Evolutionary conservation across 306 rosid species (phyloP), one percentile per base, ranked within the genome.

Genomic region (Prosopis cineraria): DNA sequence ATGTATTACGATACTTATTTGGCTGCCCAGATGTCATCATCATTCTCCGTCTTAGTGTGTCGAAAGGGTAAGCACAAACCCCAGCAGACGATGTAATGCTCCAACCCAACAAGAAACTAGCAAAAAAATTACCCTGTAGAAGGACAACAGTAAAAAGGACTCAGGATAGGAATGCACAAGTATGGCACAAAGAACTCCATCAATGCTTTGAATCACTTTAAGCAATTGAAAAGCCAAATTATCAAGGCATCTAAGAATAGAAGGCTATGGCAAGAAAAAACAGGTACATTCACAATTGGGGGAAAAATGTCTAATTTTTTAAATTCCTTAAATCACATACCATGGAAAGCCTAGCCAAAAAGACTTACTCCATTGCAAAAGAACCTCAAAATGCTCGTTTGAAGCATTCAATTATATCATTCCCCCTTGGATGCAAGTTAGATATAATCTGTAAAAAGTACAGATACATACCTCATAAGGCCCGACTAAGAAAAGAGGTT

Each of bases 21-120:
- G 91, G 80, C 72, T 89, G 96, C 82, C 99, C 99, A 22, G 98
- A 93, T 41, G 98, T 95, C 55, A 95, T 84, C 98, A 93, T 95
- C 99, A 95, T 93, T 78, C 99, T 90, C 52, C 99, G 83, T 12
- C 98, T 88, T 70, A 91, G 36, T 14, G 99, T 91, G 86, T 95
- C 99, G 19, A 95, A 95, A 33, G 98, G 99, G 78, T 95, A 93
- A 52, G 98, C 98, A 77, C 97, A 95, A 66, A 95, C 81, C 77
- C 98, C 99, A 2, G 98, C 86, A 68, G 78, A 79, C 0, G 94
- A 83, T 44, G 98, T 95, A 74, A 95, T 78, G 82, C 96, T 93
- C 99, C 98, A 95, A 68, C 99, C 99, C 84, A 93, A 72, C n/a
- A 91, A 80, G 88, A 95, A 95, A 80, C 97, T 88, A 66, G 99